Conservation (phyloP, 2,329 filamentous ascomycete species). For the Nakataea oryzae region DNA sequence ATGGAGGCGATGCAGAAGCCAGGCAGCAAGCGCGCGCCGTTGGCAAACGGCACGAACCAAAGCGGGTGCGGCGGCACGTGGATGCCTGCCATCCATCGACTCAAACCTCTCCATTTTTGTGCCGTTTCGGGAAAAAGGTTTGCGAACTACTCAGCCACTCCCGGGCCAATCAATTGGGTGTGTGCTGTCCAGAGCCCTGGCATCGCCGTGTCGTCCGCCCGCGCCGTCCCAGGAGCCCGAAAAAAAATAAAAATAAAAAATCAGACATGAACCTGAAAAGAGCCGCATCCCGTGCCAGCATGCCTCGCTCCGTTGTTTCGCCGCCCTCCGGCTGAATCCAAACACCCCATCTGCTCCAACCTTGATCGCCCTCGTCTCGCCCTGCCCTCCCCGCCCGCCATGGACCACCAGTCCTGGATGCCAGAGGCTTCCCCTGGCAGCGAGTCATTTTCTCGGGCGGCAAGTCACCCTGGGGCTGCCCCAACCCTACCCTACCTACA, state of each 20-base stretch:
- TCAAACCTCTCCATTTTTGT: neutral
- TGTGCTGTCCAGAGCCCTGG: neutral
- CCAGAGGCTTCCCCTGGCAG: neutral
- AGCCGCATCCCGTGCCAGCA: neutral
- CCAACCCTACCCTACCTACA: neutral
- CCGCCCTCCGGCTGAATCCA: neutral
- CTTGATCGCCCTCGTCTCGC: neutral
- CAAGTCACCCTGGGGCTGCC: neutral
- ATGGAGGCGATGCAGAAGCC: neutral
- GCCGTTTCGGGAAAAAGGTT: neutral
- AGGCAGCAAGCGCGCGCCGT: too few relatives aligned
- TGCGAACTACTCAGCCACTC: neutral
- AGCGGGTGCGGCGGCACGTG: slow-evolving; percentile 4
- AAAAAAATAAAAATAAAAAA: too few relatives aligned
- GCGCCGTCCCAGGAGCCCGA: neutral
- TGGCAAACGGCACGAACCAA: neutral
- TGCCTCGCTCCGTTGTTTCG: neutral
- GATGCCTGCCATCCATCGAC: neutral
- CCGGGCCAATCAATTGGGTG: neutral
- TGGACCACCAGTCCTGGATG: neutral
- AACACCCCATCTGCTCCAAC: neutral
- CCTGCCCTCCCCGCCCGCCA: neutral
- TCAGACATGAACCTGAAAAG: neutral
- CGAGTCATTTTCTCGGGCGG: slow-evolving; percentile 1
- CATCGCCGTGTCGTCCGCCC: neutral